Conservation (phyloP, 805 yeast genomes). For the Yamadazyma paraphyllophila region DNA sequence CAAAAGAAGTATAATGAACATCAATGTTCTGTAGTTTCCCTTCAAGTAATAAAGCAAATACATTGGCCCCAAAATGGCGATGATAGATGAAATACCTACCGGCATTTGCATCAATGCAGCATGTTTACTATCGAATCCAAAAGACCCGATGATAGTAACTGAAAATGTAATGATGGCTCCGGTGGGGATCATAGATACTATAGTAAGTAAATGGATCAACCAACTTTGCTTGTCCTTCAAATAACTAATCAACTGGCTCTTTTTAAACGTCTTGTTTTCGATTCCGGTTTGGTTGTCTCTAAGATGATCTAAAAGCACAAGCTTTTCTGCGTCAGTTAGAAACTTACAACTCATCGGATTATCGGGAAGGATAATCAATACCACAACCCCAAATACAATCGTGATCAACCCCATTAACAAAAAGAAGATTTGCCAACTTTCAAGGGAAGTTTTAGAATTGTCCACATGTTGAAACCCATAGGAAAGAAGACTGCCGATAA, state of each 20-base stretch:
- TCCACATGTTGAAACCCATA: conserved; percentile 54
- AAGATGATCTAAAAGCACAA: conserved; percentile 42
- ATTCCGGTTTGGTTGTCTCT: conserved; percentile 52
- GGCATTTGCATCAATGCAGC: conserved; percentile 57
- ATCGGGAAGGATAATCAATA: conserved; percentile 48
- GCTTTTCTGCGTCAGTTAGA: conserved; percentile 40
- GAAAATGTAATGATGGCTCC: conserved; percentile 55
- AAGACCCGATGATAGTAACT: conserved; percentile 49
- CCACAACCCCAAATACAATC: conserved; percentile 45
- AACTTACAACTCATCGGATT: conserved; percentile 41
- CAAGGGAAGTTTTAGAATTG: conserved; percentile 28
- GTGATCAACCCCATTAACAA: conserved; percentile 56
- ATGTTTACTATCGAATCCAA: conserved; percentile 45
- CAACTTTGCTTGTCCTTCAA: conserved; percentile 49
- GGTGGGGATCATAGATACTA: conserved; percentile 47
- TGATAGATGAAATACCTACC: conserved; percentile 48
- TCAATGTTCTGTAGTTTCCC: conserved; percentile 23
- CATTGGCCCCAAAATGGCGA: conserved; percentile 30
- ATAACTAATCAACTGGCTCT: conserved; percentile 36
- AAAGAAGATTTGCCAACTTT: conserved; percentile 63
- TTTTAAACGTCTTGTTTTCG: conserved; percentile 46
- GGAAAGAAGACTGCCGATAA: conserved; percentile 44
- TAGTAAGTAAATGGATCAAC: conserved; percentile 46
- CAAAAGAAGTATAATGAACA: conserved; percentile 31
- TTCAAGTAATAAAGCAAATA: conserved; percentile 25